phyloP scores from a whole-genome alignment of 192 early-diverging fungal species.

The Spizellomyces punctatus region DNA sequence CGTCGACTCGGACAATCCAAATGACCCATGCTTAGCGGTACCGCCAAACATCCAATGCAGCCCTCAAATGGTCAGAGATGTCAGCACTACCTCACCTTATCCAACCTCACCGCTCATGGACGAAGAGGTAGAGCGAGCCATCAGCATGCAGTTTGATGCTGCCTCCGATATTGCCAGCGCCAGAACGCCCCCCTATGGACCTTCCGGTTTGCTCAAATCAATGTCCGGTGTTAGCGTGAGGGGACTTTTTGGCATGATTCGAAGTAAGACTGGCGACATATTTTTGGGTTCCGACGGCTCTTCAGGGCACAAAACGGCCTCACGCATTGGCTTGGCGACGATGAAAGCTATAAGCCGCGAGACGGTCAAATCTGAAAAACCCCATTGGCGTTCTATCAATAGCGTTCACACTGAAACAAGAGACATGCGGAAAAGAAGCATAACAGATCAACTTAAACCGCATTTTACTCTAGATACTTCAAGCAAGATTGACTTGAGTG shows the following conservation, averaged over 20 bases:
- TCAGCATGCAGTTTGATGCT: conserved; percentile 4
- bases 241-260: neutral
- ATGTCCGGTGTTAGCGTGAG: conserved; percentile 3
- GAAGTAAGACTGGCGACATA: neutral
- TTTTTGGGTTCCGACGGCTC: too few relatives aligned
- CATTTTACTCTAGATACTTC: too few relatives aligned
- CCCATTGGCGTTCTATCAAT: too few relatives aligned
- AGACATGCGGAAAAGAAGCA: too few relatives aligned
- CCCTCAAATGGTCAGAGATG: neutral
- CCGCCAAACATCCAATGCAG: too few relatives aligned
- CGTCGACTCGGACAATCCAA: neutral
- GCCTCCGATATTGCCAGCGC: neutral
- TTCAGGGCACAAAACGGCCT: too few relatives aligned
- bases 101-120: conserved; percentile 8
- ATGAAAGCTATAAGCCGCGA: too few relatives aligned
- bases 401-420: too few relatives aligned
- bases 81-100: neutral
- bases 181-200: neutral
- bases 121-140: conserved; percentile 5
- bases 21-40: neutral
- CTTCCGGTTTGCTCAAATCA: neutral
- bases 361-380: too few relatives aligned
- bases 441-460: too few relatives aligned
- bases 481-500: too few relatives aligned
- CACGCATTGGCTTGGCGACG: too few relatives aligned